Base-by-base conservation (phyloP, 495 filamentous ascomycete species). In the Chaetomium tenue region DNA sequence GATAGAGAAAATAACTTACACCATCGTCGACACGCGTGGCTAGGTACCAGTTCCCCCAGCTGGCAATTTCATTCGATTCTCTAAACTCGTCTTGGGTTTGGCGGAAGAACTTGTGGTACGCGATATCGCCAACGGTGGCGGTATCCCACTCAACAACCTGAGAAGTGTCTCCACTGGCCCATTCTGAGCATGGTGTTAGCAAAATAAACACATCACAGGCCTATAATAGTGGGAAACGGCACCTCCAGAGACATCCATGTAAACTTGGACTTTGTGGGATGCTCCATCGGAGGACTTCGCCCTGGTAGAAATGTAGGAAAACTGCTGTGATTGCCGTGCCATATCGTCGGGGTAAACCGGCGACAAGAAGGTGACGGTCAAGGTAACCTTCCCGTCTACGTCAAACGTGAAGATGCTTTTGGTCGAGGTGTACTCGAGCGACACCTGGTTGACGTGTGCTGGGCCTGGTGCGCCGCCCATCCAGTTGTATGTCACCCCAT, bases 271-370 rank as follows among this genome's bases (percentile, higher is more conserved):
- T 46, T 87, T 79, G 62, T 91, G 87, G 40, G 76, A 77, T 20
- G 81, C 85, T 39, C 86, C 81, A 66, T 83, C 81, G 0, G 77
- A 55, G 7, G 78, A 78, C 42, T 53, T 70, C 15, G 91, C 89
- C 63, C 87, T 81, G 26, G 93, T 81, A 18, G 86, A 84, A 26
- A 97, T 71, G 73, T 98, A 98, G n/a, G 89, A 89, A 26, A 91
- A 92, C 40, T 92, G 90, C 51, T 96, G 84, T 37, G 91, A 90
- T 77, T 98, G 93, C 51, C 92, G 85, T 64, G 88, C 81, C 65
- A 92, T 87, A 66, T 94, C 96, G 12, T 88, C 87, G 1, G 92
- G 89, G 15, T 91, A 96, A 50, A 98, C 89, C 0, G 93, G 93
- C 5, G 91, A 92, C 39, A 96, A 78, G 72, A 97, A 97, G 0